A percentile compares a stretch with the other conserved stretches of the same genome.
phyloP scores from a whole-genome alignment of 1,284 basidiomycete species.

The Anthracocystis setariae region DNA sequence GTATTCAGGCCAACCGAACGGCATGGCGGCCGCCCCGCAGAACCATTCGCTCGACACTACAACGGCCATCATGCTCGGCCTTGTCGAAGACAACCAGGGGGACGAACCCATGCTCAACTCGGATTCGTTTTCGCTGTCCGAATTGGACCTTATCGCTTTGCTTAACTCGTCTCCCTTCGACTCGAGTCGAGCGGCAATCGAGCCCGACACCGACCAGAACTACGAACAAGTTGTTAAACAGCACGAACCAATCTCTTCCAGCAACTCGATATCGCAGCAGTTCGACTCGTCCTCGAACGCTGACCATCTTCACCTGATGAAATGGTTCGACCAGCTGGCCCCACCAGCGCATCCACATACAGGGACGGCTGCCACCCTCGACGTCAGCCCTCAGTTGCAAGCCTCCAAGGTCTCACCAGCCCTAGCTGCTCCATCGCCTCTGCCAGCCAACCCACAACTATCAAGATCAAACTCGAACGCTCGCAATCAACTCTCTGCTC shows the following conservation, averaged over 20 bases:
- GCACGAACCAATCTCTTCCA: neutral
- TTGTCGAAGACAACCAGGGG: no score
- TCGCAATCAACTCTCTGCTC: slow-evolving; percentile 5
- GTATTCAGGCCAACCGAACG: no score
- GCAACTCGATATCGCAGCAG: no score
- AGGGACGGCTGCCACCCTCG: no score
- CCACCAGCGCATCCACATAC: neutral
- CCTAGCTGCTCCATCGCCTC: neutral
- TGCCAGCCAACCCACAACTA: neutral
- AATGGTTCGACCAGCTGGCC: no score
- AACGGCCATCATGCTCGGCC: no score
- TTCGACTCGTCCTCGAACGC: no score
- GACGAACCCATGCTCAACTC: neutral
- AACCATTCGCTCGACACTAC: no score
- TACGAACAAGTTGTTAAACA: neutral
- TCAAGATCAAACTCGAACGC: neutral
- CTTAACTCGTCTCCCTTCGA: slow-evolving; percentile 18
- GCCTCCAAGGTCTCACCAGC: neutral
- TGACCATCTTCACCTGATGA: no score
- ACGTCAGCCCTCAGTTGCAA: no score
- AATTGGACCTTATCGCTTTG: slow-evolving; percentile 15
- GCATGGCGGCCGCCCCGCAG: no score
- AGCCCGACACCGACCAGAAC: neutral
- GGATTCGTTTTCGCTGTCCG: slow-evolving; percentile 4
- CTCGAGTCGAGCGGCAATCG: slow-evolving; percentile 18